Base-by-base conservation (phyloP, 2,329 filamentous ascomycete genomes). In the Cryoendolithus antarcticus region DNA sequence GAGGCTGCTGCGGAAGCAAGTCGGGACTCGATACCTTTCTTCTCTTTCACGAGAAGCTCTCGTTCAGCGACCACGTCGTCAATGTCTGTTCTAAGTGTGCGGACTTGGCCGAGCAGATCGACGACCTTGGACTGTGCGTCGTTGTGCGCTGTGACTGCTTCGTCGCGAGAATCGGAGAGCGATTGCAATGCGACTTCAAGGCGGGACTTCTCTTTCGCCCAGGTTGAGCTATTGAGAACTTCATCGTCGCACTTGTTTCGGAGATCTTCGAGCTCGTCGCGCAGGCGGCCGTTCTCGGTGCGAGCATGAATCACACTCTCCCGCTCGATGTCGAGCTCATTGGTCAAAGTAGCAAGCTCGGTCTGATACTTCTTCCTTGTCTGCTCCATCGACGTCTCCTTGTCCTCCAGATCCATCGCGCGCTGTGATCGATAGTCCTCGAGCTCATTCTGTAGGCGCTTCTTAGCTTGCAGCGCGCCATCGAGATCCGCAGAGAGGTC, bases 191-290 rank as follows among this genome's bases (percentile, higher is more conserved):
- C 93, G 44, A 86, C 77, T 59, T 96, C 89, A 31, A 98, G 72
- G 9, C 89, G 80, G 10, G 86, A 75, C 69, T 96, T 96, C 65
- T 98, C 89, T 66, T 98, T 98, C 9, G 88, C 88, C 88, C 91
- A 96, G 1, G 89, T 94, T 10, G 86, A 93, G 62, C 86, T 93
- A 64, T 96, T 96, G 51, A 96, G 75, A 8, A 96, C 86, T 63
- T 98, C 89, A 52, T 96, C 86, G 54, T 98, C 91, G 89, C 91
- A 96, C 65, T 96, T 96, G 50, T 80, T 86, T 48, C 91, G 79
- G 42, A 96, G 72, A 53, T 94, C 86, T 52, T 98, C 91, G 15
- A 96, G 77, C 62, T 98, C 91, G 58, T 96, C 89, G n/a, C 89
- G 81, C 38, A 98, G 72, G 33, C 86, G 79, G 10, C 81, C 75